Percentiles rank a stretch among this genome's conserved stretches.
Evolutionary conservation across 2,329 filamentous ascomycete genomes (phyloP).

Genomic region (Cercospora beticola): DNA sequence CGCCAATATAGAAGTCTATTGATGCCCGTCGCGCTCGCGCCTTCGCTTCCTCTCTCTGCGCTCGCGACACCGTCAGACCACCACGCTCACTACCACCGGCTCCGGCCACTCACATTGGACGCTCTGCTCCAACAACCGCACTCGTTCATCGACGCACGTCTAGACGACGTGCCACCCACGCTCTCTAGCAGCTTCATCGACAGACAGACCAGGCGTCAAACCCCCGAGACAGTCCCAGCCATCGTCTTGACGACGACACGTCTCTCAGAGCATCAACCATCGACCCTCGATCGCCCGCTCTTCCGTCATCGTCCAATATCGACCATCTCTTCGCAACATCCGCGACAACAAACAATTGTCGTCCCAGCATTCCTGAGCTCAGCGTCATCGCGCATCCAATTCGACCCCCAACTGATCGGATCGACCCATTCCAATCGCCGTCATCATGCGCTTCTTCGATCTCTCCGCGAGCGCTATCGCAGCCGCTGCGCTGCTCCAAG

Average conservation of each 20-base stretch:
- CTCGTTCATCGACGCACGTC: constrained; percentile 14
- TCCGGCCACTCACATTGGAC: constrained; percentile 8
- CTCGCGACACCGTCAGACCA: constrained; percentile 6
- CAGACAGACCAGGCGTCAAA: constrained; percentile 20
- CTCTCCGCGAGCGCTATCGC: constrained; percentile 23
- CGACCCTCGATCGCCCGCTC: constrained; percentile 6
- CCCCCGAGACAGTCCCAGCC: constrained; percentile 22
- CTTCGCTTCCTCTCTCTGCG: constrained; percentile 5
- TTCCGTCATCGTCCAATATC: constrained; percentile 1
- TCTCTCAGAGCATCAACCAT: constrained; percentile 17
- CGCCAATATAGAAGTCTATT: constrained; percentile 15
- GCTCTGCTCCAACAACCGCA: neutral
- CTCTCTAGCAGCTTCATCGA: constrained; percentile 17
- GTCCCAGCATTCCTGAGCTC: constrained; percentile 16
- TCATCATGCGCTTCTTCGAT: constrained; percentile 32
- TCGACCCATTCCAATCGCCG: constrained; percentile 17
- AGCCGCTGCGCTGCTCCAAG: constrained; percentile 20
- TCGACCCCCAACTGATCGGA: constrained; percentile 14
- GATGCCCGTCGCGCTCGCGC: neutral
- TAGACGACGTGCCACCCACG: constrained; percentile 17
- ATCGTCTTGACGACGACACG: constrained; percentile 21
- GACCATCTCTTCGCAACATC: neutral
- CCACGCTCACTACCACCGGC: constrained; percentile 13
- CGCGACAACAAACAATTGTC: constrained; percentile 14
- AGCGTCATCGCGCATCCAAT: constrained; percentile 19